These are phyloP conservation scores for Davidsoniella neocaledoniae DNA, from an alignment of 2,329 filamentous ascomycete species.

Conservation along the genomic window DNA sequence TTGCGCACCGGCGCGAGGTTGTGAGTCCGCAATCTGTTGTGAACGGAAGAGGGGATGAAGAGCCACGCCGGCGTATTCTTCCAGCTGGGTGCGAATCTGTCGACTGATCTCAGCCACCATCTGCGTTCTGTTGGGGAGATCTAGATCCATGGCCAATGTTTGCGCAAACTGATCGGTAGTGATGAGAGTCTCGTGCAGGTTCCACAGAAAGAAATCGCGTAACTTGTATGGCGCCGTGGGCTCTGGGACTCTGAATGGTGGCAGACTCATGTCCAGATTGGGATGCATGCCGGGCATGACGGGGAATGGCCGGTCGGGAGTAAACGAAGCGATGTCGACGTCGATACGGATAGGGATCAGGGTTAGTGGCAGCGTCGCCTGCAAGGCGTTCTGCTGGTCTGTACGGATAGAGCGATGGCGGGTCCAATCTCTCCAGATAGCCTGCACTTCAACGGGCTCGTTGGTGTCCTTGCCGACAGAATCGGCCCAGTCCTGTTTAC, in stretches of 20 bases:
- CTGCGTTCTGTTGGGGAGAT: slow-evolving; percentile 58
- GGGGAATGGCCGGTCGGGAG: slow-evolving; percentile 47
- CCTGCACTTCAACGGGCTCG: slow-evolving; percentile 67
- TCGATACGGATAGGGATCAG: slow-evolving; percentile 94
- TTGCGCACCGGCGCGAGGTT: slow-evolving; percentile 20
- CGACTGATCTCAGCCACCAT: slow-evolving; percentile 72
- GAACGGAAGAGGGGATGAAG: slow-evolving; percentile 82
- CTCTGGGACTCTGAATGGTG: slow-evolving; percentile 67
- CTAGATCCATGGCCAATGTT: slow-evolving; percentile 76
- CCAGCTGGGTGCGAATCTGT: slow-evolving; percentile 85
- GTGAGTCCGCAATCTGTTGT: slow-evolving; percentile 18
- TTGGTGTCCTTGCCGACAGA: slow-evolving; percentile 71
- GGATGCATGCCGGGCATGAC: slow-evolving; percentile 30
- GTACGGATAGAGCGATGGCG: slow-evolving; percentile 42
- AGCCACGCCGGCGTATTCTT: slow-evolving; percentile 90
- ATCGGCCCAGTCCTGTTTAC: slow-evolving; percentile 49
- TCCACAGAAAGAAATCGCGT: slow-evolving; percentile 95
- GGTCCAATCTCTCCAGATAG: slow-evolving; percentile 94
- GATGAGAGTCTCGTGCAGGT: slow-evolving; percentile 81
- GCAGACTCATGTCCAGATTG: slow-evolving; percentile 51
- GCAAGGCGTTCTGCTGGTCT: slow-evolving; percentile 43
- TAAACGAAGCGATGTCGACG: slow-evolving; percentile 69
- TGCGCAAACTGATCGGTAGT: slow-evolving; percentile 95
- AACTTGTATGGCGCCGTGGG: slow-evolving; percentile 70
- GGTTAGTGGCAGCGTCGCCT: slow-evolving; percentile 67